Percentiles rank a stretch among this genome's conserved stretches.
Evolutionary conservation across 192 early-diverging fungal genomes (phyloP).

Genomic region (Lunasporangiospora selenospora): DNA sequence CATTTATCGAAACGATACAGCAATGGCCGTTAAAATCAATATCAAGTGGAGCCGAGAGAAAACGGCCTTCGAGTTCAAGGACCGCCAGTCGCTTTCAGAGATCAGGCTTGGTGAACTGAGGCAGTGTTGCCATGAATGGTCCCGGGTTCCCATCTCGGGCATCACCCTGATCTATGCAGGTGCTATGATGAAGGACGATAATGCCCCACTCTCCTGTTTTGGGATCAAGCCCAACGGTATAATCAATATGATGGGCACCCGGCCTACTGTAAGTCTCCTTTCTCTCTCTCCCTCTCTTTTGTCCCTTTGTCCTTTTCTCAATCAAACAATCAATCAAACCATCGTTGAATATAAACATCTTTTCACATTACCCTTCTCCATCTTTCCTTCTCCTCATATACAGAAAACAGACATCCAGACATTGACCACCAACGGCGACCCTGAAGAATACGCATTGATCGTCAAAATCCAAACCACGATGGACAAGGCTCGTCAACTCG

Average conservation of each 20-base stretch:
- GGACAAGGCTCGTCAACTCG: constrained; percentile 31
- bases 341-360: too few relatives aligned
- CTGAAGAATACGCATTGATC: constrained; percentile 59
- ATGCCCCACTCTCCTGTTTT: constrained; percentile 68
- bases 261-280: constrained; percentile 54
- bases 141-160: constrained; percentile 25
- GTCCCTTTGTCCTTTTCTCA: not conserved
- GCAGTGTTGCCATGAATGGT: constrained; percentile 32
- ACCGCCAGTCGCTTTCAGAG: constrained; percentile 13
- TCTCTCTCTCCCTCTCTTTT: not conserved
- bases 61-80: constrained; percentile 14
- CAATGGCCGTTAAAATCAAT: constrained; percentile 25
- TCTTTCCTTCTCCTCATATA: constrained; percentile 1
- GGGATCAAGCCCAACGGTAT: constrained; percentile 77
- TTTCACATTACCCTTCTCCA: not conserved
- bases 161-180: constrained; percentile 43
- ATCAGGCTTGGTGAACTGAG: constrained; percentile 30
- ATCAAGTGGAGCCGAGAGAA: constrained; percentile 45
- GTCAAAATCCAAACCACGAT: constrained; percentile 48
- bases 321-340: too few relatives aligned
- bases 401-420: constrained; percentile 45
- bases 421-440: constrained; percentile 53
- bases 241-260: constrained; percentile 78
- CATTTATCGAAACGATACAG: not conserved
- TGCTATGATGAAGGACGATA: constrained; percentile 80